A percentile compares a stretch with the other conserved stretches of the same genome.
Conservation (phyloP, 2,329 filamentous ascomycete genomes). For the Aureobasidium sp. region DNA sequence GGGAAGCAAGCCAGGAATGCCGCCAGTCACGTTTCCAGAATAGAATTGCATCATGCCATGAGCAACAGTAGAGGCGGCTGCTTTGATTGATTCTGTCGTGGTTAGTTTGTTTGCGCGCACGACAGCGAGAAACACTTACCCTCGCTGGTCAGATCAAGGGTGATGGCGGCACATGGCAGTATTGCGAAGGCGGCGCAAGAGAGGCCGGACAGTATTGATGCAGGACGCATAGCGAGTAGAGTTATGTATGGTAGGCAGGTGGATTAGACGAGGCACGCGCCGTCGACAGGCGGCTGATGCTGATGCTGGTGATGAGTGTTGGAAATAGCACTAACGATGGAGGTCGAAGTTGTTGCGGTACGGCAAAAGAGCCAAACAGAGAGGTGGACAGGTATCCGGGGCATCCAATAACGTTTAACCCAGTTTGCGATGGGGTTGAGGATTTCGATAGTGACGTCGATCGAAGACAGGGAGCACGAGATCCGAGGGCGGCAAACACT, state of each 20-base stretch:
- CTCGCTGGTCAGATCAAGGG: conserved; percentile 18
- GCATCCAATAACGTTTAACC: background rate
- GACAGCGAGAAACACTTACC: background rate
- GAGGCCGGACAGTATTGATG: conserved; percentile 11
- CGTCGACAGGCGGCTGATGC: background rate
- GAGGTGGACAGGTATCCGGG: background rate
- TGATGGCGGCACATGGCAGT: conserved; percentile 16
- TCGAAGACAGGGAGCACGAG: conserved; percentile 9
- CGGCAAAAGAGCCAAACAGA: background rate
- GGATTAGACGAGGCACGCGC: background rate
- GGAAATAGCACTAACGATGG: background rate
- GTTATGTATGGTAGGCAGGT: background rate
- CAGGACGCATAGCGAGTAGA: conserved; percentile 15
- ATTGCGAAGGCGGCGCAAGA: conserved; percentile 16
- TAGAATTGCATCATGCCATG: conserved; percentile 46
- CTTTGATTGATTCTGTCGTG: conserved; percentile 33
- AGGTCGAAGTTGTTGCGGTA: background rate
- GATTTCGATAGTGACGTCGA: conserved; percentile 3
- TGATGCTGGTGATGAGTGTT: background rate
- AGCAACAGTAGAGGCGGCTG: conserved; percentile 34
- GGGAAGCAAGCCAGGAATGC: conserved; percentile 48
- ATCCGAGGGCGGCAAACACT: background rate
- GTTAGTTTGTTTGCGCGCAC: background rate
- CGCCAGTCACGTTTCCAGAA: conserved; percentile 42
- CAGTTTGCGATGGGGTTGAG: background rate